These are phyloP conservation scores for Wickerhamiella domercqiae DNA, from an alignment of 805 yeast genomes.

Conservation along the genomic window DNA sequence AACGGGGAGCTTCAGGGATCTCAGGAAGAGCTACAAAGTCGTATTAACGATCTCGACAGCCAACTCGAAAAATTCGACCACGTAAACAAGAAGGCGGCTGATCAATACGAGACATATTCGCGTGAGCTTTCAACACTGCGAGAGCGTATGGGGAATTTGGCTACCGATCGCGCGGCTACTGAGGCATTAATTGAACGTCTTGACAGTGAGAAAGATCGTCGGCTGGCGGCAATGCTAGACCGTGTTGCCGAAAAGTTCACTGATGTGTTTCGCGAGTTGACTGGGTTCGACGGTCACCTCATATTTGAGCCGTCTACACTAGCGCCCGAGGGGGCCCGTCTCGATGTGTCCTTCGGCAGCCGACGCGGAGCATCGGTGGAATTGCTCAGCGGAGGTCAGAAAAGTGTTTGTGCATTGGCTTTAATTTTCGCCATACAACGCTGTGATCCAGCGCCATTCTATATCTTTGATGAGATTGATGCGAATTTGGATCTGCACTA, in stretches of 20 bases:
- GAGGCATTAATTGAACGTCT: constrained; percentile 49
- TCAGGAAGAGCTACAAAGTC: constrained; percentile 30
- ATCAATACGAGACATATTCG: constrained; percentile 60
- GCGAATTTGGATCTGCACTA: constrained; percentile 90
- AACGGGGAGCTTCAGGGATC: constrained; percentile 31
- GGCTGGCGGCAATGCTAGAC: constrained; percentile 62
- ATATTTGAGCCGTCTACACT: constrained; percentile 35
- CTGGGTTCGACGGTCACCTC: constrained; percentile 60
- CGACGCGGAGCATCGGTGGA: constrained; percentile 67
- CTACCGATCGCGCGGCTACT: constrained; percentile 54
- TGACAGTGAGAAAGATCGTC: constrained; percentile 66
- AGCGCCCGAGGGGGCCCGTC: constrained; percentile 48
- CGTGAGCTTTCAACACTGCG: constrained; percentile 55
- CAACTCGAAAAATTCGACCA: constrained; percentile 51
- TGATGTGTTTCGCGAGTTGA: constrained; percentile 62
- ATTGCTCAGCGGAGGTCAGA: constrained; percentile 93
- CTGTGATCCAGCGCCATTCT: constrained; percentile 95
- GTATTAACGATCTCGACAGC: constrained; percentile 40
- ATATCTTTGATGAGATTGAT: constrained; percentile 90
- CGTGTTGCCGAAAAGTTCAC: constrained; percentile 62
- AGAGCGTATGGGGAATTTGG: constrained; percentile 52
- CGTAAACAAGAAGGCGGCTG: constrained; percentile 79
- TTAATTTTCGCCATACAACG: constrained; percentile 84
- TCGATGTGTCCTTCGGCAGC: constrained; percentile 80
- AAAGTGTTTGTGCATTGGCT: constrained; percentile 90